phyloP scores from a whole-genome alignment of 2,329 filamentous ascomycete genomes.

The Colletotrichum noveboracense region DNA sequence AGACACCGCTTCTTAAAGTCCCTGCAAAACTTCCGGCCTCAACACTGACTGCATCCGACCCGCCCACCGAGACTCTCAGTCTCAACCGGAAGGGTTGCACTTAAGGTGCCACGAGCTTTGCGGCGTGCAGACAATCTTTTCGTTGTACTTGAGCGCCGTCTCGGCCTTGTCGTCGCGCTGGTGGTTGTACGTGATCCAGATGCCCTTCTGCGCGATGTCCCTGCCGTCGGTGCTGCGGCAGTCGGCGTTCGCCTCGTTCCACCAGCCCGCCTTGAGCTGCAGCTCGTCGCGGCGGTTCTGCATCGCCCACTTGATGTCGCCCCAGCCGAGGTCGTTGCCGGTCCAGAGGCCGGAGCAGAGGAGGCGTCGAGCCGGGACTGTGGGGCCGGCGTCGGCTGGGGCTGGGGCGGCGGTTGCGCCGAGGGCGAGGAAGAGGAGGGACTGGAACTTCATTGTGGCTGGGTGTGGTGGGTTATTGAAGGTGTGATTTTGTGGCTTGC shows the following conservation, averaged over 20 bases:
- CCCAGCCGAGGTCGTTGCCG: background rate
- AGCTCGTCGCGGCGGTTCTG: background rate
- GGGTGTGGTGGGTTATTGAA: background rate
- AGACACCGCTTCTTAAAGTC: no score
- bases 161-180: background rate
- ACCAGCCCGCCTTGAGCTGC: background rate
- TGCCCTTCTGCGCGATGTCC: background rate
- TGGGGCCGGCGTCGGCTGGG: background rate
- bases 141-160: background rate
- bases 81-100: background rate
- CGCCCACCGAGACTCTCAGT: background rate
- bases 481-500: background rate
- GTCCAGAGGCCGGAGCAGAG: background rate
- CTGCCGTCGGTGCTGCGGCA: background rate
- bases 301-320: background rate
- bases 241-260: background rate
- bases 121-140: background rate
- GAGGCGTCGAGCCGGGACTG: background rate
- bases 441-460: background rate
- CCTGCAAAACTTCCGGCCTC: background rate
- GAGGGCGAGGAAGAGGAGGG: background rate
- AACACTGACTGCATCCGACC: accelerated
- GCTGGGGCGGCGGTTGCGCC: background rate
- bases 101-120: background rate
- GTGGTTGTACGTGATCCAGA: background rate